Conservation (phyloP, 306 rosid species). For the Canavalia gladiata region DNA sequence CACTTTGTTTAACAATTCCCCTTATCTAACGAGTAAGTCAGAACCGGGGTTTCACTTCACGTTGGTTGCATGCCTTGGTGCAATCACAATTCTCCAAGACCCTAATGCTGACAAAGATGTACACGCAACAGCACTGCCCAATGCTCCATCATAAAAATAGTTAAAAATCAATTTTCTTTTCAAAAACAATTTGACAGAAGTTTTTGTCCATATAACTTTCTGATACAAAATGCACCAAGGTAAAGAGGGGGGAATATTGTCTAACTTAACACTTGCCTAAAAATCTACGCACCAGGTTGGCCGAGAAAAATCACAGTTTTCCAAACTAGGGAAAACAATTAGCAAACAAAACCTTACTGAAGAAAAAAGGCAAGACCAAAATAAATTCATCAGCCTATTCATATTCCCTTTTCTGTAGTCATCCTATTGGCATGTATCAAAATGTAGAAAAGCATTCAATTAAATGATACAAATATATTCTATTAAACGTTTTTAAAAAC, state of each 20-base stretch:
- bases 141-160: constrained; percentile 9
- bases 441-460: background rate
- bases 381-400: background rate
- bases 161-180: background rate
- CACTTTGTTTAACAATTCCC: background rate
- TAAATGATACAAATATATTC: background rate
- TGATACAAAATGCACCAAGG: background rate
- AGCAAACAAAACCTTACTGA: background rate
- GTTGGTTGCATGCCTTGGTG: background rate
- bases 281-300: background rate
- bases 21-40: too few relatives aligned
- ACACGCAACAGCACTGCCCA: background rate
- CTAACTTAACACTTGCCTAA: background rate
- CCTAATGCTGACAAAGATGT: constrained; percentile 1
- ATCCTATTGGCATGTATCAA: background rate
- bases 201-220: constrained; percentile 1
- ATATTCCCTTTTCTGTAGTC: background rate
- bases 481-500: background rate
- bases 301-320: background rate
- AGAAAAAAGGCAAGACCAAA: background rate
- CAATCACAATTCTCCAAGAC: constrained; percentile 16
- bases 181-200: background rate
- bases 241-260: background rate
- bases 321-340: constrained; percentile 2
- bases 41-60: too few relatives aligned